phyloP scores from a whole-genome alignment of 305 asterid genomes.

The Andrographis paniculata region DNA sequence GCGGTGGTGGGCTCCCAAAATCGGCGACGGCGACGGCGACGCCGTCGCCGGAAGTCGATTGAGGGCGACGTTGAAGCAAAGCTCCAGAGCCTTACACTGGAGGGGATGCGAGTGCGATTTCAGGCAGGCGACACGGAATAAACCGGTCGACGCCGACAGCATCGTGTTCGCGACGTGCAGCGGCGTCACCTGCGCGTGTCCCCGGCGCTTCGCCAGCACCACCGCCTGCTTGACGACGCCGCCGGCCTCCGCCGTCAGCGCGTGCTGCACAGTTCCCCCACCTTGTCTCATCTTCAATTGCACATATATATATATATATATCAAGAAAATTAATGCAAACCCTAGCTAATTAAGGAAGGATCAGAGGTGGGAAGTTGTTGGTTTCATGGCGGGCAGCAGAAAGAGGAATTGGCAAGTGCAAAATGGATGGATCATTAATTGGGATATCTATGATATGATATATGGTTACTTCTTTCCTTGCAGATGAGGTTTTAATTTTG shows the following conservation, averaged over 20 bases:
- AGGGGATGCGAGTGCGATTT: conserved; percentile 82
- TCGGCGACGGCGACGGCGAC: conserved; percentile 39
- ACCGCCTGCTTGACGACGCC: conserved; percentile 61
- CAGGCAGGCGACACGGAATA: conserved; percentile 53
- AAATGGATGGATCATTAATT: not conserved
- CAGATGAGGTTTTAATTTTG: conserved; percentile 33
- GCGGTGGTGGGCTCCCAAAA: conserved; percentile 40
- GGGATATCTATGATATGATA: not conserved
- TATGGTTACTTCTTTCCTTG: conserved; percentile 62
- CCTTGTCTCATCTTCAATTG: conserved; percentile 52
- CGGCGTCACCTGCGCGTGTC: conserved; percentile 93
- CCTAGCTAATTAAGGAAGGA: not conserved
- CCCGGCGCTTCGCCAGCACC: conserved; percentile 66
- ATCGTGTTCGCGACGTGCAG: conserved; percentile 82
- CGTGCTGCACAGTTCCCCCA: conserved; percentile 55
- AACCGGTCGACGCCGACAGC: conserved; percentile 48
- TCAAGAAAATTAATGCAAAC: too few relatives aligned
- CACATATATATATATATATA: too few relatives aligned
- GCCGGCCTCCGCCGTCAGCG: conserved; percentile 57
- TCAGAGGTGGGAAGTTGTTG: too few relatives aligned
- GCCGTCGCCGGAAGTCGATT: conserved; percentile 83
- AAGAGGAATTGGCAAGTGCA: not conserved
- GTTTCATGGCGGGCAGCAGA: too few relatives aligned
- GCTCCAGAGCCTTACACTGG: conserved; percentile 88
- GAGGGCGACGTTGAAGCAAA: conserved; percentile 87